These are phyloP conservation scores for Lactuca sativa DNA, from an alignment of 129 eudicot species.

Conservation along the genomic window DNA sequence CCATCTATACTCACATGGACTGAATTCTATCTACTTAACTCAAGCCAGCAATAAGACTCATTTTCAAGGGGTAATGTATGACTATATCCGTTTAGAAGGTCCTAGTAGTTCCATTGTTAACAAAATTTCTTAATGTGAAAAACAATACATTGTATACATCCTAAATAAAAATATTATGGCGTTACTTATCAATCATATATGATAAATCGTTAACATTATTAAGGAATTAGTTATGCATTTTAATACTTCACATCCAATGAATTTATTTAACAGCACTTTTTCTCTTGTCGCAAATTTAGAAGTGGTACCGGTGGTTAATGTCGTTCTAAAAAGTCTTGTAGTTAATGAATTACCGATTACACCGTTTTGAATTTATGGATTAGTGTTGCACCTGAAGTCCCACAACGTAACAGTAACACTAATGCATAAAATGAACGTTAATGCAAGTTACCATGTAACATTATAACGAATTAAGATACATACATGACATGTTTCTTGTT, in stretches of 20 bases:
- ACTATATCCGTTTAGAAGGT: conserved; percentile 56
- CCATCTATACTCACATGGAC: conserved; percentile 2
- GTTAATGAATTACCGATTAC: not conserved
- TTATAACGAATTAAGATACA: too few species aligned
- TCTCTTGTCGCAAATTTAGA: not conserved
- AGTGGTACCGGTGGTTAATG: not conserved
- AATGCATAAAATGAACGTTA: too few species aligned
- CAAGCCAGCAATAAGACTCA: conserved; percentile 37
- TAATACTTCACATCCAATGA: not conserved
- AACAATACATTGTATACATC: not conserved
- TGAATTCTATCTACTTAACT: conserved; percentile 44
- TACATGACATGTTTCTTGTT: too few species aligned
- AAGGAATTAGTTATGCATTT: not conserved
- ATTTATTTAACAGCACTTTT: too few species aligned
- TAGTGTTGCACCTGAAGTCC: too few species aligned
- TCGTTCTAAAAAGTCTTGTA: too few species aligned
- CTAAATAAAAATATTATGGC: too few species aligned
- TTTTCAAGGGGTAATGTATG: conserved; percentile 58
- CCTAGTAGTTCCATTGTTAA: conserved; percentile 15
- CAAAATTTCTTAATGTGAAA: not conserved
- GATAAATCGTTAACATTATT: not conserved
- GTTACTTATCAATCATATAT: not conserved
- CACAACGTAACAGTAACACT: too few species aligned
- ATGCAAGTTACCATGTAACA: too few species aligned
- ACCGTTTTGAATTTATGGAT: not conserved